Evolutionary conservation across 2,329 filamentous ascomycete species (phyloP), one percentile per base, ranked within the genome.

Genomic region (Trichoderma lentiforme): DNA sequence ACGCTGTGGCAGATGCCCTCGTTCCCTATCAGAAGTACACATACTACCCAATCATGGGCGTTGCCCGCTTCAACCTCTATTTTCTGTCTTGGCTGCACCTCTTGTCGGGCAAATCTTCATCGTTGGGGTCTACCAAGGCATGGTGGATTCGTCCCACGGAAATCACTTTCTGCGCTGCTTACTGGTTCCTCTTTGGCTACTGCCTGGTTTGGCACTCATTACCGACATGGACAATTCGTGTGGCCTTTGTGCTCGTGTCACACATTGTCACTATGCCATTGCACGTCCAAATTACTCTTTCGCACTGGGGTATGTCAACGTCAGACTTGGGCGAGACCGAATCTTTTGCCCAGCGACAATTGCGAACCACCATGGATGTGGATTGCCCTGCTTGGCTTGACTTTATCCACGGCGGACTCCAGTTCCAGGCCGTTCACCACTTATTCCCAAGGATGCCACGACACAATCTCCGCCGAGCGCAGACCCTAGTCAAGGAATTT

Each of bases 271-370:
- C 93, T 7, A 92, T 93, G 81, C 92, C 94, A 3, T 84, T 97
- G 65, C 94, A 97, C 80, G 88, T 95, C 12, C 94, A 97, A 80
- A 97, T 97, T 79, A 97, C 94, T 0, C 87, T 97, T 21, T 96
- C 93, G 2, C 94, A 97, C 81, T 97, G 97, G 81, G 93, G 93
- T 75, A 97, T 97, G 94, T 95, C 93, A 76, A 97, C 94, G 0
- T 88, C 93, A 12, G 93, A 97, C 77, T 86, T 97, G 14, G 95
- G 95, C 0, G 90, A 92, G 1, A 86, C 91, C 66, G 94, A 97
- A 80, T 96, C 93, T 0, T 97, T 97, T 80, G 90, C 94, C 0
- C 94, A 97, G 81, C 93, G 91, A 80, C 96, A 97, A 91, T 86
- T 97, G 60, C 91, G 95, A 75, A 97, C 94, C 1, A 97, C 94